phyloP scores from a whole-genome alignment of 176 grass and related monocot genomes.

The Saccharum spontaneum region DNA sequence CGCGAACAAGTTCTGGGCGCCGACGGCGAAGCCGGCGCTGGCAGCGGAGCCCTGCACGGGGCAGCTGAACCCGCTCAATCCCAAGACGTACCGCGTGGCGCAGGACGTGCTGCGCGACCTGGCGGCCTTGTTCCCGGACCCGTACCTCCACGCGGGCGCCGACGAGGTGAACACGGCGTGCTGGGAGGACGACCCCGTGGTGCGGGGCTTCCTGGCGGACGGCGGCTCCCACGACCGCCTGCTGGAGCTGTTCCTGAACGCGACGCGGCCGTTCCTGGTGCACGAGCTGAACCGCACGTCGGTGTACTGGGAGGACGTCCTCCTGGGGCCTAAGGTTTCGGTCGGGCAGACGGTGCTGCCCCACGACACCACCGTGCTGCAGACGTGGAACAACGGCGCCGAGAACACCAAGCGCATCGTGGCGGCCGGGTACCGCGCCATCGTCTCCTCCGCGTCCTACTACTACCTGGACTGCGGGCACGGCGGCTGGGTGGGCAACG shows the following conservation, averaged over 20 bases:
- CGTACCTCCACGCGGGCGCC: conserved; percentile 72
- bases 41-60: conserved; percentile 85
- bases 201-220: conserved; percentile 48
- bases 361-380: conserved; percentile 70
- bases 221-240: conserved; percentile 77
- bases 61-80: conserved; percentile 82
- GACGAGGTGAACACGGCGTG: conserved; percentile 95
- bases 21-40: conserved; percentile 48
- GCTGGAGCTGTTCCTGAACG: conserved; percentile 81
- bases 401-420: conserved; percentile 88
- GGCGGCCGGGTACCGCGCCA: conserved; percentile 69
- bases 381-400: conserved; percentile 90
- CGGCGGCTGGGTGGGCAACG: conserved; percentile 72
- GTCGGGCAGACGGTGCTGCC: conserved; percentile 54
- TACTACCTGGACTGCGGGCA: conserved; percentile 97
- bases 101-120: conserved; percentile 70
- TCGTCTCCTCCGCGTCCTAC: conserved; percentile 86
- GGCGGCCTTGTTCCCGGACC: conserved; percentile 63
- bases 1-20: conserved; percentile 83
- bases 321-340: conserved; percentile 63
- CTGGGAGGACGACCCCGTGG: conserved; percentile 76
- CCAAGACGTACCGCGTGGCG: conserved; percentile 77
- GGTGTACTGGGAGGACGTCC: conserved; percentile 96
- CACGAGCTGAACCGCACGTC: conserved; percentile 78
- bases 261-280: conserved; percentile 65